Base-by-base conservation (phyloP, 2,329 filamentous ascomycete species). In the Trichophyton equinum region DNA sequence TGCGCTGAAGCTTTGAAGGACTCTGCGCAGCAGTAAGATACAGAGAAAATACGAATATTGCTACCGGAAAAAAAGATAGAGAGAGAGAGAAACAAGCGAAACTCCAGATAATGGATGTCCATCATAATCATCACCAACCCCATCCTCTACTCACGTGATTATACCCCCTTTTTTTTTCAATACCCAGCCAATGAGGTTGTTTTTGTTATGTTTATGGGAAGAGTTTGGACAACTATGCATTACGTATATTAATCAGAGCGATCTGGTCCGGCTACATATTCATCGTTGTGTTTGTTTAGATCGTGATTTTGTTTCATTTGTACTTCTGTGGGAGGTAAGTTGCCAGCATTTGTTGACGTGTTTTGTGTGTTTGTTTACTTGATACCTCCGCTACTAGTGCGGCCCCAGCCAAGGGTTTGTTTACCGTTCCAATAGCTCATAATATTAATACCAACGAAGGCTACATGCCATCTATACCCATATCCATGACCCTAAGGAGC, bases 1-100 rank as follows among this genome's bases (percentile, higher is more conserved):
- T 76, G 74, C 65, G 69, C 73, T 7, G n/a, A 25, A 11, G 38
- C 51, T 61, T 73, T 57, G 68, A 27, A 55, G 68, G 18, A 72
- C 69, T 64, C 51, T 27, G 6, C 51, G 11, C 27, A 55, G n/a
- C 33, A 27, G 33, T 18, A 36, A 36, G 4, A 38, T 55, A 55
- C 8, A 5, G 8, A 9, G 27, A 36, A 36, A 20, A 55, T 27
- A 30, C 7, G 6, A 30, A 30, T 7, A 30, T 30, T 30, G 27
- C 20, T 7, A 18, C 8, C 7, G 18, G 13, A 5, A 36, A 3
- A n/a, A 9, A 11, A n/a, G 22, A 15, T 25, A 33, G 27, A 11
- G 27, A 13, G 20, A 51, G 9, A 51, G 8, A 30, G 2, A 53
- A 3, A 33, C 7, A 33, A 13, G 33, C 33, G 11, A 38, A 38